Evolutionary conservation across 345 rosid genomes (phyloP).

Genomic region (Murraya koenigii): DNA sequence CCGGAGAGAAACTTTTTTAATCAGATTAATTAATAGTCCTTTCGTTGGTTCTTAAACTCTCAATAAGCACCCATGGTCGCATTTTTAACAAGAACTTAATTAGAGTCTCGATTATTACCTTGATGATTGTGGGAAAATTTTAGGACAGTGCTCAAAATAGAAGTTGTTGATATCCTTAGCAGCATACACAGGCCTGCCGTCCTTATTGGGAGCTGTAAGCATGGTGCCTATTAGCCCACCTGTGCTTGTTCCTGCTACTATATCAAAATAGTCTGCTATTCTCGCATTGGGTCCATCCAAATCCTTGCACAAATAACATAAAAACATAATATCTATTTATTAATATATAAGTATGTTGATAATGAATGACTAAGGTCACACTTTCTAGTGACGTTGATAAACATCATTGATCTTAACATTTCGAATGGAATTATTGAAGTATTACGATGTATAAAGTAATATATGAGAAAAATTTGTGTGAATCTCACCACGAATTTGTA

Average conservation of each 20-base stretch:
- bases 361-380: too few species aligned
- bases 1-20: neutral
- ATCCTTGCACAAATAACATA: neutral
- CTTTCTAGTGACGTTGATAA: too few species aligned
- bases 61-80: too few species aligned
- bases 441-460: too few species aligned
- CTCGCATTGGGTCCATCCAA: constrained; percentile 16
- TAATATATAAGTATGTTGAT: too few species aligned
- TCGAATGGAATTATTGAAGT: too few species aligned
- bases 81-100: neutral
- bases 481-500: too few species aligned
- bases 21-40: too few species aligned
- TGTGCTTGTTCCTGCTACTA: constrained; percentile 19
- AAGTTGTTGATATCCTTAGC: constrained; percentile 24
- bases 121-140: constrained; percentile 18
- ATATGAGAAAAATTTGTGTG: too few species aligned
- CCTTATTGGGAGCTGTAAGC: constrained; percentile 1
- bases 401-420: too few species aligned
- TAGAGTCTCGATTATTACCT: neutral
- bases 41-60: too few species aligned
- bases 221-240: neutral
- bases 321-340: neutral
- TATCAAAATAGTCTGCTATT: constrained; percentile 23
- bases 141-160: constrained; percentile 20
- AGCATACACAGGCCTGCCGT: constrained; percentile 10